Conservation (phyloP, 1,139 yeast species). For the Candida frijolesensis region DNA sequence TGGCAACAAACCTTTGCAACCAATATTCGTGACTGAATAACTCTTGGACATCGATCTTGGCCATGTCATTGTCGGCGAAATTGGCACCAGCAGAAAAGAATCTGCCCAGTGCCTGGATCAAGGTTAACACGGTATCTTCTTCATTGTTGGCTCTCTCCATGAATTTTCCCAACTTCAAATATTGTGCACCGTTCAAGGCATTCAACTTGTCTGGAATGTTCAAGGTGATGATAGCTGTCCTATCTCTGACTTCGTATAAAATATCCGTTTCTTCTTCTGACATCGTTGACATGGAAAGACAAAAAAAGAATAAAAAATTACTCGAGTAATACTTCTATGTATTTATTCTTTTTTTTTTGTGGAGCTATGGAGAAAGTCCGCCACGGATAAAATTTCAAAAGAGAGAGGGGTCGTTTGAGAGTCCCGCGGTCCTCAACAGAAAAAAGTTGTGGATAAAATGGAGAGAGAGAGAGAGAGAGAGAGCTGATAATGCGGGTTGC, state of each 20-base stretch:
- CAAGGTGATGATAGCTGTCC: conserved; percentile 66
- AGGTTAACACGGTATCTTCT: conserved; percentile 63
- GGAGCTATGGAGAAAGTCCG: not conserved
- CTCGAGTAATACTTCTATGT: not conserved
- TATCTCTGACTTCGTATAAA: conserved; percentile 54
- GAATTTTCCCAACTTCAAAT: conserved; percentile 59
- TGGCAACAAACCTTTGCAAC: conserved; percentile 62
- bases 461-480: too few species aligned
- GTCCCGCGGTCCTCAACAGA: too few species aligned
- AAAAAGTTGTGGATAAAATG: too few species aligned
- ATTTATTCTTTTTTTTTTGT: not conserved
- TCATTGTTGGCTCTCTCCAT: conserved; percentile 70
- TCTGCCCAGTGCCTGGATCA: conserved; percentile 72
- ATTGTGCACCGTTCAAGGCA: conserved; percentile 70
- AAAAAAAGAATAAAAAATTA: not conserved
- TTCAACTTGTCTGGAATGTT: conserved; percentile 65
- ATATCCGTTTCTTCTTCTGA: conserved; percentile 33
- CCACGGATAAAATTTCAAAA: not conserved
- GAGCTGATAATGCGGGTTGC: too few species aligned
- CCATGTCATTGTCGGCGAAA: conserved; percentile 39
- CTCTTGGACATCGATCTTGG: conserved; percentile 24
- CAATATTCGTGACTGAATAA: conserved; percentile 53
- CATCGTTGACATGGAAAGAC: conserved; percentile 12
- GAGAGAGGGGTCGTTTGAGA: too few species aligned
- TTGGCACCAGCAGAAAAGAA: conserved; percentile 90